phyloP scores from a whole-genome alignment of 768 basidiomycete species.

The Leccinum arenicola region DNA sequence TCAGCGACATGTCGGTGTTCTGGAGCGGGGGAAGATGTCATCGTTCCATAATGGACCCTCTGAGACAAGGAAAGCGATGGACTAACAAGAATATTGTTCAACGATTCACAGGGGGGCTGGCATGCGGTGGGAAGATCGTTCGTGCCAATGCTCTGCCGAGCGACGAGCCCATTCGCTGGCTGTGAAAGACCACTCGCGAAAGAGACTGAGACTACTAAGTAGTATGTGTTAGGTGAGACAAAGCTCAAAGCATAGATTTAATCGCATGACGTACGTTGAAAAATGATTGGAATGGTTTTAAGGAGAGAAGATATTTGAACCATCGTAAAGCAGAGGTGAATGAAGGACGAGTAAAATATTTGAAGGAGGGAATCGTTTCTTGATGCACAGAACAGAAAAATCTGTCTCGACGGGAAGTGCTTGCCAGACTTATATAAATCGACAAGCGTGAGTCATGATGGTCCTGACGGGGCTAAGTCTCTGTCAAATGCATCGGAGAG shows the following conservation, averaged over 20 bases:
- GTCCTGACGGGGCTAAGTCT: background rate
- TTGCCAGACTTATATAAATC: background rate
- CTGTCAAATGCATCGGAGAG: background rate
- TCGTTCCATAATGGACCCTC: background rate
- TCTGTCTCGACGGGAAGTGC: background rate
- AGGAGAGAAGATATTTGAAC: conserved; percentile 23
- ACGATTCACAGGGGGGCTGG: conserved; percentile 20
- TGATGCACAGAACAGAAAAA: background rate
- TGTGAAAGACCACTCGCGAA: background rate
- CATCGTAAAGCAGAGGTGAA: conserved; percentile 8
- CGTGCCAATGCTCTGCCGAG: conserved; percentile 17
- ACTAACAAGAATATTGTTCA: conserved; percentile 20
- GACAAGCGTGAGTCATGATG: background rate
- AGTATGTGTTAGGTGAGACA: background rate
- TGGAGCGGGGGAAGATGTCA: background rate
- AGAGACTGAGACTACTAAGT: background rate
- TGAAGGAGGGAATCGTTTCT: background rate
- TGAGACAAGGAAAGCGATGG: background rate
- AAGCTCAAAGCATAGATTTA: background rate
- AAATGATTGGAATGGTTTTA: conserved; percentile 6
- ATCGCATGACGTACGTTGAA: conserved; percentile 9
- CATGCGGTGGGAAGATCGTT: conserved; percentile 16
- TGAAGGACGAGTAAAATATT: background rate
- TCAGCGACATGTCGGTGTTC: conserved; percentile 6
- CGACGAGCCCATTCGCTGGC: conserved; percentile 14